phyloP scores from a whole-genome alignment of 2,329 filamentous ascomycete genomes.

The Lecanicillium sp. region DNA sequence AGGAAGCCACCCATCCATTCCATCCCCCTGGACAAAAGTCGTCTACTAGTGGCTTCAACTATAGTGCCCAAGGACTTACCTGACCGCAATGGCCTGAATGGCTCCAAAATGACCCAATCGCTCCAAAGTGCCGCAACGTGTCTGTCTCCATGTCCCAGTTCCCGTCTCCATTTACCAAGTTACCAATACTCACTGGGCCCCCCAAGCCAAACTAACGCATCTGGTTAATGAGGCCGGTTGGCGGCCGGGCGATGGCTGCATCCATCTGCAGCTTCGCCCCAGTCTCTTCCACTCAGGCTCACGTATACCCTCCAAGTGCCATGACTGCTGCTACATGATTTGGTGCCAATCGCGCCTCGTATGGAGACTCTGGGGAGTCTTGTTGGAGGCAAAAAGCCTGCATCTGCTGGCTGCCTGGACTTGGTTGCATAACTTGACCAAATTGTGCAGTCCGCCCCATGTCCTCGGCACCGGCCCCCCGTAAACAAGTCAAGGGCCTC shows the following conservation, averaged over 20 bases:
- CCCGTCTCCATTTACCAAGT: not conserved
- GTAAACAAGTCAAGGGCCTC: conserved; percentile 2
- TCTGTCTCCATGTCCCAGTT: not conserved
- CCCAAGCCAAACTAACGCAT: conserved; percentile 1
- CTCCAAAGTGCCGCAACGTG: not conserved
- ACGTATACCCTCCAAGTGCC: conserved; percentile 9
- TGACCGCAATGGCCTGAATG: too few species aligned
- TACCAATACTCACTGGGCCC: conserved; percentile 4
- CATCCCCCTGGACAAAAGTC: not conserved
- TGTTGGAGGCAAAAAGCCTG: not conserved
- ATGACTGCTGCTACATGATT: conserved; percentile 5
- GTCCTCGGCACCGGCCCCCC: conserved; percentile 12
- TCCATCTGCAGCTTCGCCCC: conserved; percentile 7
- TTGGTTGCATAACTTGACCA: conserved; percentile 11
- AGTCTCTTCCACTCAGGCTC: conserved; percentile 9
- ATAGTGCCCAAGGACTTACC: not conserved
- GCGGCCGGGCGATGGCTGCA: conserved; percentile 11
- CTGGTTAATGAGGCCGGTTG: conserved; percentile 12
- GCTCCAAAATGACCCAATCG: not conserved
- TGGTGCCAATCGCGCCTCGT: conserved; percentile 12
- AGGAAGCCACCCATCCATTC: not conserved
- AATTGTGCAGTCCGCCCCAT: conserved; percentile 6
- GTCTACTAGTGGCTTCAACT: not conserved
- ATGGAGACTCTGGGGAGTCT: conserved; percentile 9
- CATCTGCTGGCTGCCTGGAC: conserved; percentile 1